These are phyloP conservation scores for Colletotrichum tabaci DNA, from an alignment of 2,329 filamentous ascomycete genomes.

Conservation along the genomic window DNA sequence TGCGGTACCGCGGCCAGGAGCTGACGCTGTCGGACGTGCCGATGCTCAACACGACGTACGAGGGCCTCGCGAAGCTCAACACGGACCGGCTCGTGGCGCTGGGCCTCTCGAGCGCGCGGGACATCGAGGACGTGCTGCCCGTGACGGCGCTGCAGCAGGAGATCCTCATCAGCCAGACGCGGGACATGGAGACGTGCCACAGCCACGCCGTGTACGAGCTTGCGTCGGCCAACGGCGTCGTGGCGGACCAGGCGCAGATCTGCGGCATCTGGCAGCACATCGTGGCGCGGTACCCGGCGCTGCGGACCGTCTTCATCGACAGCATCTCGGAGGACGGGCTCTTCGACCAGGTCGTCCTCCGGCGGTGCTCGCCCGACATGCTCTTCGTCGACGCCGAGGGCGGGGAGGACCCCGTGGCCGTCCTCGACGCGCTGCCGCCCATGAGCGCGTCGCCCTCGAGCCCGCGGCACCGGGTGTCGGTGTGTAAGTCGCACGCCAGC, in stretches of 20 bases:
- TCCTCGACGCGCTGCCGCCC: constrained; percentile 60
- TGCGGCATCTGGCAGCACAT: constrained; percentile 67
- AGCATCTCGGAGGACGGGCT: constrained; percentile 64
- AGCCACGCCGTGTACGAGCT: constrained; percentile 65
- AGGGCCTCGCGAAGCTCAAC: constrained; percentile 61
- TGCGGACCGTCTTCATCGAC: constrained; percentile 68
- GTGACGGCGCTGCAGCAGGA: constrained; percentile 65
- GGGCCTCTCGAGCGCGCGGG: constrained; percentile 57
- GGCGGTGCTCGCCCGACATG: constrained; percentile 64
- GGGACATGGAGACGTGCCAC: constrained; percentile 58
- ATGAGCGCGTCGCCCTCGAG: constrained; percentile 55
- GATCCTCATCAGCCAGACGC: constrained; percentile 63
- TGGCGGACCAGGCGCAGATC: constrained; percentile 60
- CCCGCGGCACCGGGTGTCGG: constrained; percentile 65
- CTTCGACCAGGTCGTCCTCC: constrained; percentile 66
- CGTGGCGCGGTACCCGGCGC: constrained; percentile 59
- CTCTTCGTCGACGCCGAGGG: constrained; percentile 65
- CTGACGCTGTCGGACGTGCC: constrained; percentile 67
- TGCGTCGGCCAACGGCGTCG: constrained; percentile 52
- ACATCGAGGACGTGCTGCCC: constrained; percentile 66
- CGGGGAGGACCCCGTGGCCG: constrained; percentile 54
- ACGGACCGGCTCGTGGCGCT: constrained; percentile 57
- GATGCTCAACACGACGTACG: constrained; percentile 62
- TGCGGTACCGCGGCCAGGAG: constrained; percentile 60
- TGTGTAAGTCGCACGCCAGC: constrained; percentile 61